phyloP scores from a whole-genome alignment of 2,329 filamentous ascomycete genomes.

The Hypoxylon sp. region DNA sequence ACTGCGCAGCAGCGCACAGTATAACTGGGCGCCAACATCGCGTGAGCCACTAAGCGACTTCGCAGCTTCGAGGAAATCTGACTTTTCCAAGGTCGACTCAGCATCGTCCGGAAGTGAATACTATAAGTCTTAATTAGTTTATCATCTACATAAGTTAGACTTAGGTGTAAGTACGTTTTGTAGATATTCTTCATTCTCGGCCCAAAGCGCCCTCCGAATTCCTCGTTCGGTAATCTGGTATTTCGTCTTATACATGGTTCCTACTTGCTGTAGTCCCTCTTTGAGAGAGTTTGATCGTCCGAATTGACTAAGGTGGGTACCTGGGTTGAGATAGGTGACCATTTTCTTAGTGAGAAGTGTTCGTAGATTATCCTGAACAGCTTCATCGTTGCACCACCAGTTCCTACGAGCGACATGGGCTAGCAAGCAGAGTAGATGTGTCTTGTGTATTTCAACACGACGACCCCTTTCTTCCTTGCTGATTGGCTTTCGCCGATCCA shows the following conservation, averaged over 20 bases:
- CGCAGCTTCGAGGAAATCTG: conserved; percentile 82
- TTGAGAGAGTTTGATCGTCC: conserved; percentile 82
- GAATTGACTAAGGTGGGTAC: conserved; percentile 78
- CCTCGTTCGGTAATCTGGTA: conserved; percentile 82
- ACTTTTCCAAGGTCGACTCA: conserved; percentile 77
- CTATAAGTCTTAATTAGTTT: conserved; percentile 53
- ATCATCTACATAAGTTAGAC: conserved; percentile 26
- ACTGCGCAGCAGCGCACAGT: conserved; percentile 88
- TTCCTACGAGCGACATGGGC: conserved; percentile 85
- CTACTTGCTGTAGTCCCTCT: conserved; percentile 80
- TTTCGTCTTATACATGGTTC: conserved; percentile 75
- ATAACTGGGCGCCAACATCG: conserved; percentile 90
- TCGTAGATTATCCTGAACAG: conserved; percentile 76
- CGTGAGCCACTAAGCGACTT: conserved; percentile 81
- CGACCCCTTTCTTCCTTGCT: conserved; percentile 67
- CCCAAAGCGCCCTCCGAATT: conserved; percentile 80
- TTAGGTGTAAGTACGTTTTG: conserved; percentile 64
- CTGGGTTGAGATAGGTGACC: conserved; percentile 77
- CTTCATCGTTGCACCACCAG: conserved; percentile 85
- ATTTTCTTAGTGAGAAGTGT: conserved; percentile 76
- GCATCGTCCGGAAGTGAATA: conserved; percentile 72
- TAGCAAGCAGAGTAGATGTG: conserved; percentile 86
- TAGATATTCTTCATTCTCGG: conserved; percentile 74
- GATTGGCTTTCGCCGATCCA: conserved; percentile 66
- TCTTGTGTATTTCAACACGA: conserved; percentile 85